Percentiles rank a stretch among this genome's conserved stretches.
These are phyloP conservation scores for Solanum paucissectum DNA, from an alignment of 257 asterid species.

Conservation along the genomic window DNA sequence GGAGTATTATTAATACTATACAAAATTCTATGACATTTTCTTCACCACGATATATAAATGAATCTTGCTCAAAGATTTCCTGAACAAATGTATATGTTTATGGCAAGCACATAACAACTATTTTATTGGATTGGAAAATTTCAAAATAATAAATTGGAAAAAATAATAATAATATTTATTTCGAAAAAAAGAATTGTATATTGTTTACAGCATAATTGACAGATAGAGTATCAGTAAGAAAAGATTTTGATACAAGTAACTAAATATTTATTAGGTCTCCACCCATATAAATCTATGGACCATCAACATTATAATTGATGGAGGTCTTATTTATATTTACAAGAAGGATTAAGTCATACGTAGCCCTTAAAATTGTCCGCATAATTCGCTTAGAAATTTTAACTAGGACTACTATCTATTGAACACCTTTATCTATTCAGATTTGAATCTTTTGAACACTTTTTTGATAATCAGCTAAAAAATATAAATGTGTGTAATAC, in stretches of 20 bases:
- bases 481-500: too few relatives aligned
- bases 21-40: background rate
- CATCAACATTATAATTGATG: background rate
- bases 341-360: too few relatives aligned
- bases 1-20: background rate
- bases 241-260: background rate
- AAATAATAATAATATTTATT: background rate
- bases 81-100: background rate
- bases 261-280: background rate
- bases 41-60: background rate
- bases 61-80: background rate
- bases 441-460: too few relatives aligned
- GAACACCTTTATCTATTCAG: too few relatives aligned
- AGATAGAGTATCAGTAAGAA: background rate
- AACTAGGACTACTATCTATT: rapidly evolving
- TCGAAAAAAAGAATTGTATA: background rate
- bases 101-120: background rate
- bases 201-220: background rate
- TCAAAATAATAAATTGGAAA: background rate
- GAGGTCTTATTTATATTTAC: background rate
- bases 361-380: rapidly evolving
- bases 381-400: too few relatives aligned
- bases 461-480: too few relatives aligned
- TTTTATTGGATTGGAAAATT: background rate
- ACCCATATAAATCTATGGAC: background rate